A percentile compares a stretch with the other conserved stretches of the same genome.
These are phyloP conservation scores for Ogataea minuta DNA, from an alignment of 805 yeast genomes.

Conservation along the genomic window DNA sequence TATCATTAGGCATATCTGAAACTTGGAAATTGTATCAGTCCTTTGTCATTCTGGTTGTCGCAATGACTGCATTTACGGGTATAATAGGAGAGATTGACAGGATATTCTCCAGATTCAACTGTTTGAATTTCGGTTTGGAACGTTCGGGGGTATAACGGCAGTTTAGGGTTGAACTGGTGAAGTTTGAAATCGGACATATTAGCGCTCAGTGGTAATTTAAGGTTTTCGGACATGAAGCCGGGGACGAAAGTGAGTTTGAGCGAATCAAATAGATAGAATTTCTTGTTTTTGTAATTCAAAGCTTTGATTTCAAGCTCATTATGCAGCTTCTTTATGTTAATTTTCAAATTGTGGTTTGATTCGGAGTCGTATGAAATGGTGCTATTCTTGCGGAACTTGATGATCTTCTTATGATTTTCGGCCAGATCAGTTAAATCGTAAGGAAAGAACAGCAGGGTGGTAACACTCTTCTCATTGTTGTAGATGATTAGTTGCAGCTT, in stretches of 20 bases:
- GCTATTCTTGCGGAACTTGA: constrained; percentile 26
- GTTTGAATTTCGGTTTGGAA: constrained; percentile 19
- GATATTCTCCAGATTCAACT: constrained; percentile 24
- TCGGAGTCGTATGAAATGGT: constrained; percentile 23
- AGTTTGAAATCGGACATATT: constrained; percentile 11
- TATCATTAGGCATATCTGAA: constrained; percentile 16
- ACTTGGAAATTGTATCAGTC: constrained; percentile 9
- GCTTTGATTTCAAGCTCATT: constrained; percentile 31
- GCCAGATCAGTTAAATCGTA: constrained; percentile 26
- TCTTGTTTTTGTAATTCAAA: constrained; percentile 25
- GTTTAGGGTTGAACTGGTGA: constrained; percentile 22
- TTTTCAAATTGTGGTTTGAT: constrained; percentile 5
- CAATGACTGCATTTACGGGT: constrained; percentile 24
- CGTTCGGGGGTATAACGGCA: constrained; percentile 19
- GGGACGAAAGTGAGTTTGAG: constrained; percentile 32
- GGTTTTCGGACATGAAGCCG: constrained; percentile 18
- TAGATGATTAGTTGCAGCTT: constrained; percentile 31
- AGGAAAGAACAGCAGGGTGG: constrained; percentile 26
- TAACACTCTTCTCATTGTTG: constrained; percentile 30
- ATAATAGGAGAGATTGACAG: constrained; percentile 25
- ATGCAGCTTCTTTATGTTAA: constrained; percentile 19
- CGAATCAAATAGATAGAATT: constrained; percentile 30
- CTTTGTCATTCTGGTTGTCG: constrained; percentile 8
- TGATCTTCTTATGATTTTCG: constrained; percentile 28
- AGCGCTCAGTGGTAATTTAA: constrained; percentile 21